phyloP scores from a whole-genome alignment of 2,329 filamentous ascomycete species.

The Colletotrichum sp. region DNA sequence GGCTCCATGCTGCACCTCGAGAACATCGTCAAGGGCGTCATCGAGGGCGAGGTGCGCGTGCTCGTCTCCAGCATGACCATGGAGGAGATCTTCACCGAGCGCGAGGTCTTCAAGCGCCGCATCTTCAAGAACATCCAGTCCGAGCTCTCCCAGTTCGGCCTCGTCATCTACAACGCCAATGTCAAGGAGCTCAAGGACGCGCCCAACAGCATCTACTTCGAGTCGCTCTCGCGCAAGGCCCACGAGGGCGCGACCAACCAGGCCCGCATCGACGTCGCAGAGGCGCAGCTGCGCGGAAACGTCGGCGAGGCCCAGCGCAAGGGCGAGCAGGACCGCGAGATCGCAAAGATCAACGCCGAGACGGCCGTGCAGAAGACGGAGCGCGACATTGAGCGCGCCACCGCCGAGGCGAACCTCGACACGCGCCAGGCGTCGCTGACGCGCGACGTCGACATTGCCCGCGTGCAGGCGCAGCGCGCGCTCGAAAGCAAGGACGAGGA shows the following conservation, averaged over 20 bases:
- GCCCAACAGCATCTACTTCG: slow-evolving; percentile 82
- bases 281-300: slow-evolving; percentile 69
- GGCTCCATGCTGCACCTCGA: slow-evolving; percentile 67
- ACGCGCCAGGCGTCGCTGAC: slow-evolving; percentile 75
- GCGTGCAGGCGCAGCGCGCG: slow-evolving; percentile 74
- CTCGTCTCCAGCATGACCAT: slow-evolving; percentile 90
- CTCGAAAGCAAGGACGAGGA: slow-evolving; percentile 82
- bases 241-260: slow-evolving; percentile 87
- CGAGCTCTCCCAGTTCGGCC: slow-evolving; percentile 81
- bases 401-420: slow-evolving; percentile 77
- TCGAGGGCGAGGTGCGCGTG: slow-evolving; percentile 85
- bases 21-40: slow-evolving; percentile 88
- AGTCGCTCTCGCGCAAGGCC: slow-evolving; percentile 80
- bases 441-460: slow-evolving; percentile 76
- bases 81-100: slow-evolving; percentile 85
- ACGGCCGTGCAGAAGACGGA: slow-evolving; percentile 86
- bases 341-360: slow-evolving; percentile 86
- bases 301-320: slow-evolving; percentile 80
- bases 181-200: slow-evolving; percentile 89
- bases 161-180: slow-evolving; percentile 75
- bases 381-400: slow-evolving; percentile 80
- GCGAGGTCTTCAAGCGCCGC: slow-evolving; percentile 77
- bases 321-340: slow-evolving; percentile 82
- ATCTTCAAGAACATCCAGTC: slow-evolving; percentile 78
- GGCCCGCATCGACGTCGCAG: slow-evolving; percentile 70